phyloP scores from a whole-genome alignment of 2,329 filamentous ascomycete genomes.

The Alternaria sp. region DNA sequence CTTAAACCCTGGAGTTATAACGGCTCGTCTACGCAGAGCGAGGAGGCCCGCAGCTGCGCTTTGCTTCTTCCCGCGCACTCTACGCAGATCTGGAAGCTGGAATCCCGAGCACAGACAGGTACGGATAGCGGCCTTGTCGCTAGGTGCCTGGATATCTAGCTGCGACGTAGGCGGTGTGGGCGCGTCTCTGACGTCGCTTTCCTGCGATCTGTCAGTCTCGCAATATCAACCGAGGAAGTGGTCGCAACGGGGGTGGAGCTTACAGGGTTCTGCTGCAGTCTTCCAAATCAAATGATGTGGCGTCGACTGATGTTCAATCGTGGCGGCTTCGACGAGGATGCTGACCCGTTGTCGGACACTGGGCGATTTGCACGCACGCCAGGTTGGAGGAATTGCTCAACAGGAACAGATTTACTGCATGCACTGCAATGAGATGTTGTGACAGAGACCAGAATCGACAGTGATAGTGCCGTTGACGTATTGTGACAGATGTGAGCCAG shows the following conservation, averaged over 20 bases:
- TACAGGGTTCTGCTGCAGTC: constrained; percentile 46
- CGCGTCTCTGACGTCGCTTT: constrained; percentile 27
- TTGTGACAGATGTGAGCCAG: constrained; percentile 11
- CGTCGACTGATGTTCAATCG: constrained; percentile 36
- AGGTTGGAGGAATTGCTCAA: constrained; percentile 32
- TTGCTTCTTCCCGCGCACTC: constrained; percentile 48
- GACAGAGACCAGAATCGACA: constrained; percentile 7
- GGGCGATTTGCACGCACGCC: constrained; percentile 40
- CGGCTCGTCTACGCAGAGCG: constrained; percentile 37
- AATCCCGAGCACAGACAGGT: constrained; percentile 45
- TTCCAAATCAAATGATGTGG: constrained; percentile 44
- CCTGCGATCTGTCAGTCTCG: constrained; percentile 45
- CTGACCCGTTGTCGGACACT: constrained; percentile 36
- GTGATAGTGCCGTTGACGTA: constrained; percentile 1
- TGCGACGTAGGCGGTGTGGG: constrained; percentile 41
- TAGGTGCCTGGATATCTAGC: constrained; percentile 32
- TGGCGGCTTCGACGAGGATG: constrained; percentile 43
- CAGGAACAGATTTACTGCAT: constrained; percentile 21
- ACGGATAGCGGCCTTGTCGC: constrained; percentile 28
- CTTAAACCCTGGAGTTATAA: constrained; percentile 40
- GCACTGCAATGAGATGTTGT: constrained; percentile 10
- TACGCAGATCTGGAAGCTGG: constrained; percentile 42
- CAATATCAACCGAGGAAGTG: constrained; percentile 33
- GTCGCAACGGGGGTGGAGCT: constrained; percentile 41
- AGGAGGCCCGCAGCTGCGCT: constrained; percentile 36